Evolutionary conservation across 192 early-diverging fungal genomes (phyloP).

Genomic region (Chytriomyces sp.): DNA sequence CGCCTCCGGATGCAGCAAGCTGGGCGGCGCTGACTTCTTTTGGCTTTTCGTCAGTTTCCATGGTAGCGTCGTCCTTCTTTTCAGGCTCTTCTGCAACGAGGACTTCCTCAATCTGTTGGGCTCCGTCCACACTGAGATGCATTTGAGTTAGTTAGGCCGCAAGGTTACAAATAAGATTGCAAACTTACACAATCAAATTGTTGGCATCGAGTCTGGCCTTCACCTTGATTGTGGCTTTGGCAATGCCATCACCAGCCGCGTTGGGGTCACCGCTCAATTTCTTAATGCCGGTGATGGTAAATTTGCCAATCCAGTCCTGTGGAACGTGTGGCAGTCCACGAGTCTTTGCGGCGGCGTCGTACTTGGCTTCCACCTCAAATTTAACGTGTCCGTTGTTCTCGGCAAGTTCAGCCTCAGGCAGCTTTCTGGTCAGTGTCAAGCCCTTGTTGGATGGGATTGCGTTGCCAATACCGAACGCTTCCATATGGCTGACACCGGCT

Average conservation of each 20-base stretch:
- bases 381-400: conserved; percentile 49
- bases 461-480: conserved; percentile 88
- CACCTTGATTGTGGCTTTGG: conserved; percentile 83
- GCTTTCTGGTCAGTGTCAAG: conserved; percentile 83
- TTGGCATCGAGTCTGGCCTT: conserved; percentile 89
- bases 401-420: conserved; percentile 61
- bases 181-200: conserved; percentile 45
- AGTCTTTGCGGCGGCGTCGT: conserved; percentile 57
- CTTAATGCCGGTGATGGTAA: conserved; percentile 84
- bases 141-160: not conserved
- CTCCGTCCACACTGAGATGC: conserved; percentile 67
- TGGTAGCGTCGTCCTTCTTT: conserved; percentile 43
- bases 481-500: conserved; percentile 73
- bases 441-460: conserved; percentile 86
- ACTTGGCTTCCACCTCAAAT: conserved; percentile 82
- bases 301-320: conserved; percentile 79
- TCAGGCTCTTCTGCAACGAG: conserved; percentile 78
- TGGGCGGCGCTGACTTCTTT: conserved; percentile 12
- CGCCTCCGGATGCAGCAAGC: conserved; percentile 10
- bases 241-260: conserved; percentile 60
- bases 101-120: conserved; percentile 87
- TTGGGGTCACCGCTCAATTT: conserved; percentile 50
- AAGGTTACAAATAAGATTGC: not conserved
- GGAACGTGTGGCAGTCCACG: conserved; percentile 74
- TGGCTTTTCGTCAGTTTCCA: conserved; percentile 40